Percentiles rank a stretch among this genome's conserved stretches.
Conservation (phyloP, 176 grass and related monocot genomes). For the Cenchrus purpureus region DNA sequence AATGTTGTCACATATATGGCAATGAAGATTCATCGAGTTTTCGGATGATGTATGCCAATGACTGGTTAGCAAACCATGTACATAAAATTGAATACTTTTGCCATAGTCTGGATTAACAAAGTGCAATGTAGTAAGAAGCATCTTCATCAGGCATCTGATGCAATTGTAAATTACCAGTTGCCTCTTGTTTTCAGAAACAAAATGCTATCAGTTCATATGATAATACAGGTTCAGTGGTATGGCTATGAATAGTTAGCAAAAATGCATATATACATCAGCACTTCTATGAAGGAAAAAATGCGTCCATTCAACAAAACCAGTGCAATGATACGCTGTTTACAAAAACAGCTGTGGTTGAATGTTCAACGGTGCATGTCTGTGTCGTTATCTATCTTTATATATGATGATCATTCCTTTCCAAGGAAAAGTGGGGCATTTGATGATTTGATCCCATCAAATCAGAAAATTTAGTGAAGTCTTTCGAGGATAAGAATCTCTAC, state of each 20-base stretch:
- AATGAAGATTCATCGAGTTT: background rate
- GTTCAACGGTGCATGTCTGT: background rate
- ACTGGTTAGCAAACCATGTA: constrained; percentile 20
- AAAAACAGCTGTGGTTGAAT: background rate
- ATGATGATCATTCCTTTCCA: constrained; percentile 20
- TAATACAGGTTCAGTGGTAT: background rate
- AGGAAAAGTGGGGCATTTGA: constrained; percentile 18
- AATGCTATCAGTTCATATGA: background rate
- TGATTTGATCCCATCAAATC: constrained; percentile 27
- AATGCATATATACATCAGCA: background rate
- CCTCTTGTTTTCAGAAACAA: background rate
- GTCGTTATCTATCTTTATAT: background rate
- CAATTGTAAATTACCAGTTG: constrained; percentile 24
- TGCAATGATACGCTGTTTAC: background rate
- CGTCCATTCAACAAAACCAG: background rate
- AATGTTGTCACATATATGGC: background rate
- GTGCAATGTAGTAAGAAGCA: background rate
- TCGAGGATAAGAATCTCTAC: constrained; percentile 28
- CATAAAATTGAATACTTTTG: background rate
- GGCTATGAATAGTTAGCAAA: background rate
- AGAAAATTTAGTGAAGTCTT: constrained; percentile 5
- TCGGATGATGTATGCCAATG: background rate
- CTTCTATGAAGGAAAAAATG: background rate
- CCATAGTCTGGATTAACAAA: background rate
- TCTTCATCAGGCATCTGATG: background rate